Conservation (phyloP, 2,329 filamentous ascomycete genomes). For the Trichoderma guizhouense region DNA sequence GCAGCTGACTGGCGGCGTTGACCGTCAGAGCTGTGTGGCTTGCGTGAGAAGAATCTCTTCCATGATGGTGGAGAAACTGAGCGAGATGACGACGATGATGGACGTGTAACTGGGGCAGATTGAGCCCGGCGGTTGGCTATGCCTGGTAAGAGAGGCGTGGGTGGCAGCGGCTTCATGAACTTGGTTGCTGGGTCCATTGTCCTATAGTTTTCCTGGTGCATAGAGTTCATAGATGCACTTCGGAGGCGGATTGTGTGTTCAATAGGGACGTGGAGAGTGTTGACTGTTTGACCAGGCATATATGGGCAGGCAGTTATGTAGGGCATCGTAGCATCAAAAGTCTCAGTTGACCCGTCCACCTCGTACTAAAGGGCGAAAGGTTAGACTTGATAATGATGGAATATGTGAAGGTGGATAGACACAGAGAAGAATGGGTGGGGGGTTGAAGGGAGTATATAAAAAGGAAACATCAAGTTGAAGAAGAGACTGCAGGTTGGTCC, state of each 20-base stretch:
- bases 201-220: slow-evolving; percentile 57
- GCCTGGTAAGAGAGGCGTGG: slow-evolving; percentile 1
- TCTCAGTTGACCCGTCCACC: slow-evolving; percentile 73
- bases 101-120: slow-evolving; percentile 30
- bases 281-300: slow-evolving; percentile 82
- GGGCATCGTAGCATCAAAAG: slow-evolving; percentile 67
- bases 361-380: slow-evolving; percentile 60
- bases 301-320: slow-evolving; percentile 79
- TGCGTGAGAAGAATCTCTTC: slow-evolving; percentile 51
- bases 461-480: neutral
- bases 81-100: slow-evolving; percentile 42
- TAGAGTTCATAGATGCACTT: slow-evolving; percentile 63
- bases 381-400: neutral
- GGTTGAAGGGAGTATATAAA: neutral
- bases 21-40: slow-evolving; percentile 32
- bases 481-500: neutral
- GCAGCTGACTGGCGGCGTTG: neutral
- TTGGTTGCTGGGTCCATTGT: slow-evolving; percentile 78
- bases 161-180: slow-evolving; percentile 64
- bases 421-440: neutral
- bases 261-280: slow-evolving; percentile 75
- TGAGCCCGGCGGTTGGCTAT: neutral
- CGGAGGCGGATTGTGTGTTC: slow-evolving; percentile 60
- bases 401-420: neutral
- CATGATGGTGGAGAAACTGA: slow-evolving; percentile 51